A percentile compares a stretch with the other conserved stretches of the same genome.
These are phyloP conservation scores for Fusarium hostae DNA, from an alignment of 2,329 filamentous ascomycete genomes.

Conservation along the genomic window DNA sequence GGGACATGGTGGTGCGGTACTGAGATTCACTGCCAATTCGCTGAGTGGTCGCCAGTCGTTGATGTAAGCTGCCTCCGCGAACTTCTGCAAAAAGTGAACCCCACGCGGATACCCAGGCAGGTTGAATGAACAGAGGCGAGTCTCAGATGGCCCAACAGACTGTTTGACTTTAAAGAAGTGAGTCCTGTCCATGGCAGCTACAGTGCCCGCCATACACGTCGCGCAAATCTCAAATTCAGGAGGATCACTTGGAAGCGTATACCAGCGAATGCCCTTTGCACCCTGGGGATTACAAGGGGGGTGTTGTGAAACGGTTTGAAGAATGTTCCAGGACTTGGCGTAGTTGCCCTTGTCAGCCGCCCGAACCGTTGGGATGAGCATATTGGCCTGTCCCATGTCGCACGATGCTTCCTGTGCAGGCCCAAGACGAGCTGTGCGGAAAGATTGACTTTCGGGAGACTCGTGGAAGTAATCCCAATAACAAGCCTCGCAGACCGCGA, in stretches of 20 bases:
- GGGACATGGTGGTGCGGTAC: neutral
- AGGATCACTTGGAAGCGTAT: neutral
- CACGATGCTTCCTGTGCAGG: neutral
- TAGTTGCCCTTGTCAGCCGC: neutral
- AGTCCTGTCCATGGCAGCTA: neutral
- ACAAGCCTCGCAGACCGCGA: neutral
- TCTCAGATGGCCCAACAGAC: neutral
- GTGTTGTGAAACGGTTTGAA: neutral
- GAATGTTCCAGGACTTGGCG: neutral
- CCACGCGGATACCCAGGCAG: neutral
- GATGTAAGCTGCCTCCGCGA: neutral
- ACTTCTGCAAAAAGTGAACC: neutral
- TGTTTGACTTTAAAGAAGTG: neutral
- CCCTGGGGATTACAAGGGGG: neutral
- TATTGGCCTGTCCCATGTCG: neutral
- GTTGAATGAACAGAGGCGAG: neutral
- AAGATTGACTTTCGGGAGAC: neutral
- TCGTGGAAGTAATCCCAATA: slow-evolving; percentile 1
- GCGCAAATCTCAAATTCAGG: neutral
- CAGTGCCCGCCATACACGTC: neutral
- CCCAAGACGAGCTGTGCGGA: neutral
- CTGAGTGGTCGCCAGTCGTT: neutral
- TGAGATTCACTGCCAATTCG: neutral
- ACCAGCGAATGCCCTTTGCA: neutral
- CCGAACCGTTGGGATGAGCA: neutral